Evolutionary conservation across 73 alveolate genomes (phyloP).

Genomic region (Tetrahymena malaccensis): DNA sequence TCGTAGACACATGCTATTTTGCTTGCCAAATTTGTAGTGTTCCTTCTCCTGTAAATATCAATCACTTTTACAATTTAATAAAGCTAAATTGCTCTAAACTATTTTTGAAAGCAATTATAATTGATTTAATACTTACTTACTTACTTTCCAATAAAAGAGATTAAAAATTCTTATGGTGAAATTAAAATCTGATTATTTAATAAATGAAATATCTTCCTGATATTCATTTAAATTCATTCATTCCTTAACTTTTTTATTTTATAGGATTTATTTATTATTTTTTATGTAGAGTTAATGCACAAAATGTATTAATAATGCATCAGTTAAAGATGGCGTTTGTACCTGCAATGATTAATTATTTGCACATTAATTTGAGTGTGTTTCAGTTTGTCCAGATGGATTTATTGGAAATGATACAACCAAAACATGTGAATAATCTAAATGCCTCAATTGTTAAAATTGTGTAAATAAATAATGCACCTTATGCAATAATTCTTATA

Average conservation of each 20-base stretch:
- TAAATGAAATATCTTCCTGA: too few relatives aligned
- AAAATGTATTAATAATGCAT: not conserved
- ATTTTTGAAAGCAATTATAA: too few relatives aligned
- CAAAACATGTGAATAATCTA: not conserved
- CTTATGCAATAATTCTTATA: not conserved
- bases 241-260: too few relatives aligned
- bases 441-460: not conserved
- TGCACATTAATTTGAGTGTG: not conserved
- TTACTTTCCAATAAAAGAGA: too few relatives aligned
- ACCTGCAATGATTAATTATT: not conserved
- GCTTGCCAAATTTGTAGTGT: not conserved
- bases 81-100: too few relatives aligned
- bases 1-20: not conserved
- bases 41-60: not conserved
- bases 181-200: too few relatives aligned
- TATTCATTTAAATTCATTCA: too few relatives aligned
- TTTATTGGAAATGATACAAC: not conserved
- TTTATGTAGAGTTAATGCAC: not conserved
- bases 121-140: too few relatives aligned
- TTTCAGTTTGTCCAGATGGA: not conserved
- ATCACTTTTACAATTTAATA: not conserved
- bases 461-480: not conserved
- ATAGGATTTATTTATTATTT: not conserved
- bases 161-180: too few relatives aligned
- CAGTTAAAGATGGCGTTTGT: not conserved